Evolutionary conservation across 495 filamentous ascomycete species (phyloP).

Genomic region (Aspergillus kassunensis): DNA sequence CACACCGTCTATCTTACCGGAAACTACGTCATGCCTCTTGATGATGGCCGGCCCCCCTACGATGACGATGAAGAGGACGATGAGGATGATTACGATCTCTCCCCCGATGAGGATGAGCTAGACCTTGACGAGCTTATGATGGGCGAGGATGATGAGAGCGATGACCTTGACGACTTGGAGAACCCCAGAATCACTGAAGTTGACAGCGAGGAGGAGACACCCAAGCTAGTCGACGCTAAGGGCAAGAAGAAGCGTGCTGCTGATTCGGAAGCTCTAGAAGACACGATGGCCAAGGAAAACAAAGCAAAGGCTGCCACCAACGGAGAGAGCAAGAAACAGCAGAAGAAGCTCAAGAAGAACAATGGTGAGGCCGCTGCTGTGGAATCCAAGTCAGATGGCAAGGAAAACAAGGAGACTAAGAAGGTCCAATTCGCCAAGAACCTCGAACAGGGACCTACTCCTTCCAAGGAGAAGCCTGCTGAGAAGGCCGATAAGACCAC

Average conservation of each 20-base stretch:
- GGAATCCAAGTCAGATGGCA: constrained; percentile 40
- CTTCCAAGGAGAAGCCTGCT: constrained; percentile 43
- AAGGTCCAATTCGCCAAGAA: constrained; percentile 99
- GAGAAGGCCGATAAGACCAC: constrained; percentile 44
- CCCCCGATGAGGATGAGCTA: constrained; percentile 67
- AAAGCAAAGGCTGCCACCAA: constrained; percentile 65
- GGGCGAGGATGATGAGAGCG: constrained; percentile 70
- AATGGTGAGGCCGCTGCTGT: constrained; percentile 72
- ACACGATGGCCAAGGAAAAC: constrained; percentile 26
- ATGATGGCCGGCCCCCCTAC: constrained; percentile 43
- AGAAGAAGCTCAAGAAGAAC: constrained; percentile 99
- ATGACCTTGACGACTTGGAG: constrained; percentile 77
- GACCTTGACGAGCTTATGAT: constrained; percentile 49
- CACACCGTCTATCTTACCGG: constrained; percentile 89
- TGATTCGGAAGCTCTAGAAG: constrained; percentile 64
- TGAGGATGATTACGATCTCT: constrained; percentile 76
- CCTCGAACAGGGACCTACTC: constrained; percentile 91
- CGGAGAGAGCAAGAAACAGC: constrained; percentile 88
- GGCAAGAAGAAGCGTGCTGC: constrained; percentile 85
- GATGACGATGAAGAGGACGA: constrained; percentile 62
- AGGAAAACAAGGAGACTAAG: constrained; percentile 75
- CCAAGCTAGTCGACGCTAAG: constrained; percentile 71
- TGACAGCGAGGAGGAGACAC: constrained; percentile 68
- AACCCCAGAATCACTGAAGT: constrained; percentile 82
- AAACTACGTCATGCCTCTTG: constrained; percentile 75